Conservation (phyloP, 306 rosid species). For the Vachellia pachyceras region DNA sequence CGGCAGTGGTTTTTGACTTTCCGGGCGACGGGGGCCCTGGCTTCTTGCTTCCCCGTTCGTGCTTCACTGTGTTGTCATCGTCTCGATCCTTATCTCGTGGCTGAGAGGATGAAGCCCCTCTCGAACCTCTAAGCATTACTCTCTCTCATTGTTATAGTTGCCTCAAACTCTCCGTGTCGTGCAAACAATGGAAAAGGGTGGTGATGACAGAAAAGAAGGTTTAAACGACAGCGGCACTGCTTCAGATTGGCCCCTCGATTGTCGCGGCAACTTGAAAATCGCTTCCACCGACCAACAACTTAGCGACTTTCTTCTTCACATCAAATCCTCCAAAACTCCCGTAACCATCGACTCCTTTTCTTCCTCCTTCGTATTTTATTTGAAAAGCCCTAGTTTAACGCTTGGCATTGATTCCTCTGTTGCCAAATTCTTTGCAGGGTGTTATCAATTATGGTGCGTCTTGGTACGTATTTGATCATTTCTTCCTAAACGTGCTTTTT, state of each 20-base stretch:
- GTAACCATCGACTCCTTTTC: conserved; percentile 44
- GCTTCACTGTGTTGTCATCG: conserved; percentile 34
- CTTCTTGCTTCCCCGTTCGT: too few relatives aligned
- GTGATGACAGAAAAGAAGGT: conserved; percentile 47
- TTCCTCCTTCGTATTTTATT: neutral
- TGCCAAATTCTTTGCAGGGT: conserved; percentile 58
- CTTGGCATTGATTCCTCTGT: conserved; percentile 8
- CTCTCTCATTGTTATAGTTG: neutral
- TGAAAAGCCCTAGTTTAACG: neutral
- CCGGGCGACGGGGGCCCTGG: too few relatives aligned
- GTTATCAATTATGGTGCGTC: conserved; percentile 95
- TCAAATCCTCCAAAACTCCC: conserved; percentile 86
- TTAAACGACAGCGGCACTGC: conserved; percentile 34
- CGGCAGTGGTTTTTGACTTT: too few relatives aligned
- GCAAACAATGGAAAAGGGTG: conserved; percentile 24
- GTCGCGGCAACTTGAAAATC: conserved; percentile 60
- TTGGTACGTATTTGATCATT: conserved; percentile 52
- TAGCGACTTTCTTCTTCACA: conserved; percentile 55
- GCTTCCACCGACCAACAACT: conserved; percentile 69
- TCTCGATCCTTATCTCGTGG: neutral
- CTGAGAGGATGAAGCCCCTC: neutral
- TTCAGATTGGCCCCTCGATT: conserved; percentile 50
- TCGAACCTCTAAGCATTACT: neutral
- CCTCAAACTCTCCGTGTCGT: neutral
- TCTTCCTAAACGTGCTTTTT: neutral